phyloP scores from a whole-genome alignment of 2,329 filamentous ascomycete species.

The Ophiostoma angusticollis region DNA sequence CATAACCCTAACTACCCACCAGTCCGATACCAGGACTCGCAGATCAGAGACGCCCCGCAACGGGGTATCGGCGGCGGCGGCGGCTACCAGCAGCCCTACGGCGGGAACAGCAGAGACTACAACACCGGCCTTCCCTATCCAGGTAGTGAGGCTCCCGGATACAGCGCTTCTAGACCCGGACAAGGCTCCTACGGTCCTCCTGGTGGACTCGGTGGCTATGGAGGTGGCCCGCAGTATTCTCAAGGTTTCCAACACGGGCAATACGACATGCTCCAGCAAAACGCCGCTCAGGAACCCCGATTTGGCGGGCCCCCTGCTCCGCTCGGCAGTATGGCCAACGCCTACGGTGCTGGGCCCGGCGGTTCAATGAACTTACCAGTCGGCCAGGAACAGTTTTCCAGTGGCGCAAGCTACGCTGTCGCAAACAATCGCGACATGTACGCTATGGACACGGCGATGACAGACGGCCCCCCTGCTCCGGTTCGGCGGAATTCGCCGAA shows the following conservation, averaged over 20 bases:
- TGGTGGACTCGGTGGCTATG: conserved; percentile 8
- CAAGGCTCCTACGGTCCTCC: conserved; percentile 7
- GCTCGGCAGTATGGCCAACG: not conserved
- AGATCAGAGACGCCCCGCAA: conserved; percentile 11
- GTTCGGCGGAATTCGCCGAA: conserved; percentile 9
- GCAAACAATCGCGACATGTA: conserved; percentile 8
- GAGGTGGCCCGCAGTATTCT: conserved; percentile 1
- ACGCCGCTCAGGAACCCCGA: conserved; percentile 8
- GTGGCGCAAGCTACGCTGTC: conserved; percentile 9
- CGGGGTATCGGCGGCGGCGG: conserved; percentile 7
- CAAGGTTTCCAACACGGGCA: conserved; percentile 4
- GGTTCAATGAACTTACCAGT: not conserved
- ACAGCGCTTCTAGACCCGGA: conserved; percentile 23
- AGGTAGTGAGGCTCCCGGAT: conserved; percentile 36
- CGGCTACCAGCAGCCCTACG: conserved; percentile 5
- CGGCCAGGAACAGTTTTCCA: conserved; percentile 10
- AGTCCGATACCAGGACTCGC: conserved; percentile 44
- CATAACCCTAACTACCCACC: conserved; percentile 46
- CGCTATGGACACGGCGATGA: conserved; percentile 11
- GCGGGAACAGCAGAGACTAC: conserved; percentile 12
- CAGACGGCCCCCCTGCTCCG: conserved; percentile 6
- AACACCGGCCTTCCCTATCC: conserved; percentile 37
- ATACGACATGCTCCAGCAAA: conserved; percentile 2
- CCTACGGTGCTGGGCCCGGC: not conserved
- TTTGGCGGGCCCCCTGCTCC: conserved; percentile 4